phyloP scores from a whole-genome alignment of 2,329 filamentous ascomycete species.

The Sphaceloma murrayae region DNA sequence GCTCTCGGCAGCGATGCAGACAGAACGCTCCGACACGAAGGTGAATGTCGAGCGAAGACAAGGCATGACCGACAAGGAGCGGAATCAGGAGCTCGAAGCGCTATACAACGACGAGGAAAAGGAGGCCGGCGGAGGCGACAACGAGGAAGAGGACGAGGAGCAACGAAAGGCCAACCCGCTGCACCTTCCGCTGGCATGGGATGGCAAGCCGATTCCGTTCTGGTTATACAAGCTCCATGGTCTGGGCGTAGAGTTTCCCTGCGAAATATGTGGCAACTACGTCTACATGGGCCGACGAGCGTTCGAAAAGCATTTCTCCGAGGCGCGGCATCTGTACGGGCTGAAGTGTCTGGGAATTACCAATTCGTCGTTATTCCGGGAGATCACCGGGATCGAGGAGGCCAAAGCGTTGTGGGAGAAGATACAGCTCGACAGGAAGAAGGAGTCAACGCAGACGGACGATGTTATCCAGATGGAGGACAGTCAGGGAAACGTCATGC shows the following conservation, averaged over 20 bases:
- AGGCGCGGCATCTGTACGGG: conserved; percentile 84
- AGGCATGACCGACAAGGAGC: conserved; percentile 94
- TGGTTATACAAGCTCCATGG: conserved; percentile 98
- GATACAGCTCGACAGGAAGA: conserved; percentile 76
- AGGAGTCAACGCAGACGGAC: conserved; percentile 63
- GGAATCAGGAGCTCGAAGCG: conserved; percentile 86
- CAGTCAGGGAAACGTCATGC: conserved; percentile 95
- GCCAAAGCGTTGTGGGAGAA: conserved; percentile 86
- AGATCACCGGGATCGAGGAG: conserved; percentile 88
- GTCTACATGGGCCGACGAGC: conserved; percentile 96
- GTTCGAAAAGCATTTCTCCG: conserved; percentile 98
- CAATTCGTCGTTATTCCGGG: conserved; percentile 80
- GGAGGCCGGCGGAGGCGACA: conserved; percentile 31
- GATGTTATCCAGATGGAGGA: conserved; percentile 98
- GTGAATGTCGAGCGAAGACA: conserved; percentile 94
- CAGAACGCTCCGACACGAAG: conserved; percentile 77
- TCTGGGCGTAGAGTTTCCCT: conserved; percentile 85
- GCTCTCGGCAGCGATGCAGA: conserved; percentile 71
- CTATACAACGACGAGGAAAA: conserved; percentile 55
- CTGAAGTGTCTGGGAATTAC: conserved; percentile 90
- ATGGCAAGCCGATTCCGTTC: conserved; percentile 97
- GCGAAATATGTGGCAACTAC: conserved; percentile 95
- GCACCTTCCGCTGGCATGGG: conserved; percentile 92
- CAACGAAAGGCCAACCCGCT: conserved; percentile 94
- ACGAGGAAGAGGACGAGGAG: conserved; percentile 53